These are phyloP conservation scores for Fonsecaea nubica DNA, from an alignment of 2,329 filamentous ascomycete genomes.

Conservation along the genomic window DNA sequence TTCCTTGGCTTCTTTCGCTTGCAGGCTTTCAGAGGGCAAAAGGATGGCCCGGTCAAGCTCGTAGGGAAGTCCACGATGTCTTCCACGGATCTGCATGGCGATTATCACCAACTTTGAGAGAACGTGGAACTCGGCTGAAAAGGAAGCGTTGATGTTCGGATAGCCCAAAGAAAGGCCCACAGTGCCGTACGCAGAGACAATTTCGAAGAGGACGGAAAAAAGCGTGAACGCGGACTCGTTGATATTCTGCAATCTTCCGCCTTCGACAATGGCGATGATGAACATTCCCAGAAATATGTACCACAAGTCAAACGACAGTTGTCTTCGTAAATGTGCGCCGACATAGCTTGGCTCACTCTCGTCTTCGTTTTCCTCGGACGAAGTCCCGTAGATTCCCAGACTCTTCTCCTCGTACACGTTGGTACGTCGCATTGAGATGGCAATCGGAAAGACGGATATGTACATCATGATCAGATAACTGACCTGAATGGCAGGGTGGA, in stretches of 20 bases:
- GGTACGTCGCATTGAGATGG: constrained; percentile 65
- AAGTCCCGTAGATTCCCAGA: constrained; percentile 71
- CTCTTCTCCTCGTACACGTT: constrained; percentile 69
- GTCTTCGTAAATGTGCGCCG: constrained; percentile 85
- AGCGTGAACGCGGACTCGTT: constrained; percentile 67
- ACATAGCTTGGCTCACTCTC: constrained; percentile 78
- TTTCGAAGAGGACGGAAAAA: constrained; percentile 78
- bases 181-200: constrained; percentile 90
- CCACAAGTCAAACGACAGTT: constrained; percentile 97
- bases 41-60: constrained; percentile 73
- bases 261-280: constrained; percentile 88
- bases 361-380: constrained; percentile 66
- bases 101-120: constrained; percentile 71
- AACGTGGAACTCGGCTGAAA: constrained; percentile 79
- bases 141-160: constrained; percentile 74
- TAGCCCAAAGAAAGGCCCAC: constrained; percentile 91
- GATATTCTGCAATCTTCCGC: constrained; percentile 67
- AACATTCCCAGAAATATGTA: constrained; percentile 94
- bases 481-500: constrained; percentile 87
- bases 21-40: constrained; percentile 59
- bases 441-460: constrained; percentile 66
- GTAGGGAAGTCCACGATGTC: constrained; percentile 70
- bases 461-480: constrained; percentile 71
- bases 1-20: constrained; percentile 40
- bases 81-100: constrained; percentile 70